These are phyloP conservation scores for Achaetomium macrosporum DNA, from an alignment of 2,329 filamentous ascomycete species.

Conservation along the genomic window DNA sequence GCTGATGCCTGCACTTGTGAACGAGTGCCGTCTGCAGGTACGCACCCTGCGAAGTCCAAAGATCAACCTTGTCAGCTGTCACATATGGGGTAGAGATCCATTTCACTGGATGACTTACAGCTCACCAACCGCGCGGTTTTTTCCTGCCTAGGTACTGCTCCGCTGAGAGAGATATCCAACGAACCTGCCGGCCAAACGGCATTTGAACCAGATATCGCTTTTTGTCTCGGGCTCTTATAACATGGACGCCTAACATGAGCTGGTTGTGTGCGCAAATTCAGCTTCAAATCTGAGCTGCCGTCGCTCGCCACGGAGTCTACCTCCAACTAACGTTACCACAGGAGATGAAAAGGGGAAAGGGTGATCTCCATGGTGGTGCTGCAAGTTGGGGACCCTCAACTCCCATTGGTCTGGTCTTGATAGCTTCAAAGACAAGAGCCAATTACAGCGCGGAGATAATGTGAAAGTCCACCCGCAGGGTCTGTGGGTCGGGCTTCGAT, in stretches of 20 bases:
- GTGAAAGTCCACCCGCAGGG: conserved; percentile 6
- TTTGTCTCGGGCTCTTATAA: too few species aligned
- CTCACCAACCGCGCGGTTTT: too few species aligned
- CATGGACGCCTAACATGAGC: too few species aligned
- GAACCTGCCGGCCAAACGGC: too few species aligned
- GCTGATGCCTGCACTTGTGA: conserved; percentile 7
- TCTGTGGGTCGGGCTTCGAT: conserved; percentile 3
- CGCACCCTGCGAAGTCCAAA: conserved; percentile 4
- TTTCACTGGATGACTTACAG: neutral
- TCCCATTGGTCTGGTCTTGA: conserved; percentile 14
- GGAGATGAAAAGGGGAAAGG: neutral
- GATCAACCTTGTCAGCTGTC: too few species aligned
- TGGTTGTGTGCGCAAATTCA: neutral
- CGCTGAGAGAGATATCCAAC: too few species aligned
- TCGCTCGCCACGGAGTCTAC: conserved; percentile 9
- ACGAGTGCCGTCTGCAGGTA: conserved; percentile 8
- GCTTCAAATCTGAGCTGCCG: conserved; percentile 3
- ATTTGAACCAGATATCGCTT: too few species aligned
- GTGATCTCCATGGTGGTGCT: neutral
- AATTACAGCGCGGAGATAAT: conserved; percentile 12
- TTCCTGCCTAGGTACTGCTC: too few species aligned
- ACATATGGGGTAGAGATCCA: neutral
- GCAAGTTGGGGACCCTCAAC: neutral
- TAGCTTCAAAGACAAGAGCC: conserved; percentile 7
- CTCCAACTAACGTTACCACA: too few species aligned